A percentile compares a stretch with the other conserved stretches of the same genome.
Conservation (phyloP, 495 filamentous ascomycete genomes). For the Friedmanniomyces endolithicus region DNA sequence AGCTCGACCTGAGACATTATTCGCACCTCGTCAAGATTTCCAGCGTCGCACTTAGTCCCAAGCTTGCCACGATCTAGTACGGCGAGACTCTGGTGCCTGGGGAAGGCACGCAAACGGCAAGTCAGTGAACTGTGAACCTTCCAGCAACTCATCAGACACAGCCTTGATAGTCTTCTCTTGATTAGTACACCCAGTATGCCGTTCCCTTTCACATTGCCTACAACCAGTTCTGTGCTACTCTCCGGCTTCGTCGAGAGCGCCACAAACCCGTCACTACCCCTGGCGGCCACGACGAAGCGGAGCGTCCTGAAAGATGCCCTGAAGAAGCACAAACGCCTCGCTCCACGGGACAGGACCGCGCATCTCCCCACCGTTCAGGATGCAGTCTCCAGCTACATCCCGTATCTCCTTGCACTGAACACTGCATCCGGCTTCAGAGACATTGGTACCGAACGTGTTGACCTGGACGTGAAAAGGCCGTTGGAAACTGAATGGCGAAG, state of each 20-base stretch:
- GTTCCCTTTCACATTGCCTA: slow-evolving; percentile 19
- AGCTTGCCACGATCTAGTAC: no score
- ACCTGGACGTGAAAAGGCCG: slow-evolving; percentile 48
- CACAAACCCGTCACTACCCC: slow-evolving; percentile 19
- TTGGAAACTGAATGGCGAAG: slow-evolving; percentile 69
- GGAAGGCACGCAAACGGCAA: no score
- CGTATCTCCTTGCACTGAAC: slow-evolving; percentile 57
- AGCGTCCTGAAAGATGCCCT: slow-evolving; percentile 19
- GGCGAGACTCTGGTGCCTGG: no score
- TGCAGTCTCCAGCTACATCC: slow-evolving; percentile 51
- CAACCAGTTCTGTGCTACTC: slow-evolving; percentile 19
- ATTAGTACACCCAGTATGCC: slow-evolving; percentile 20
- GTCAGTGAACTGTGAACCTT: no score
- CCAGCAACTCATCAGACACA: no score
- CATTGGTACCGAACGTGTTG: slow-evolving; percentile 46
- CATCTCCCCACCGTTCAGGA: slow-evolving; percentile 17
- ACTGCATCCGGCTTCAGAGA: slow-evolving; percentile 38
- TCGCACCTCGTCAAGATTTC: no score
- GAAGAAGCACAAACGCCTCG: slow-evolving; percentile 23
- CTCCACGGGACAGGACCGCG: slow-evolving; percentile 1
- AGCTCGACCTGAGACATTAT: no score
- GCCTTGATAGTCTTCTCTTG: no score
- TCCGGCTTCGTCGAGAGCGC: slow-evolving; percentile 14
- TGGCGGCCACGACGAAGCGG: slow-evolving; percentile 15
- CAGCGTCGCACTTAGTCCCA: no score